Evolutionary conservation across 2,329 filamentous ascomycete genomes (phyloP), one percentile per base, ranked within the genome.

Genomic region (Alternaria arborescens): DNA sequence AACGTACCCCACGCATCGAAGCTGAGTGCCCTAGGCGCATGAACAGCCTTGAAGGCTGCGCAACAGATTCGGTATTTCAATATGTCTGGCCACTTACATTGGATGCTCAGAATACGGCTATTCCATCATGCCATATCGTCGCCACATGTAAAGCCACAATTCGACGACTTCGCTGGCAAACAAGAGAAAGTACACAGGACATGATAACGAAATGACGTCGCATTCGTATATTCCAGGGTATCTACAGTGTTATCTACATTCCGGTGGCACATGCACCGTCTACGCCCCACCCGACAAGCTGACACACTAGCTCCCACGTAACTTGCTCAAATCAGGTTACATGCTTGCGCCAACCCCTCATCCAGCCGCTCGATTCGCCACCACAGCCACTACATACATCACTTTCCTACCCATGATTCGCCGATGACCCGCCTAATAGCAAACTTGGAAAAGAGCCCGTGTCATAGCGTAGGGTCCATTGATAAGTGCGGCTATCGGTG

Each of bases 261-360:
- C 46, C 46, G 30, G 46, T 40, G 41, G 26, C 43, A 34, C 43
- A 61, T 41, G 52, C 44, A 12, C 50, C 56, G 44, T 18, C 30
- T 50, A 62, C 42, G 30, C 57, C 43, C 42, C 53, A 55, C 60
- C 38, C 52, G 61, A 42, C 51, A 51, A 50, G 28, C 52, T 46
- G 43, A 53, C 44, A 54, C 51, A 48, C 40, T 47, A 47, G 38
- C 56, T 61, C 66, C 68, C 69, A 71, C 67, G 67, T 46, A 70
- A 71, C 63, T 69, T 71, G 69, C 69, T 70, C 69, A 71, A 63
- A 66, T 52, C 55, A 46, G 58, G 62, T 47, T 58, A 56, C 43
- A 58, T 57, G 61, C 58, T 44, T 59, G 48, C 48, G 44, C 63
- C 62, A 52, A 60, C 20, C 36, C 53, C 52, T 52, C 41, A 57